Conservation (phyloP, 352 stramenopile species). For the Plasmopara muralis region DNA sequence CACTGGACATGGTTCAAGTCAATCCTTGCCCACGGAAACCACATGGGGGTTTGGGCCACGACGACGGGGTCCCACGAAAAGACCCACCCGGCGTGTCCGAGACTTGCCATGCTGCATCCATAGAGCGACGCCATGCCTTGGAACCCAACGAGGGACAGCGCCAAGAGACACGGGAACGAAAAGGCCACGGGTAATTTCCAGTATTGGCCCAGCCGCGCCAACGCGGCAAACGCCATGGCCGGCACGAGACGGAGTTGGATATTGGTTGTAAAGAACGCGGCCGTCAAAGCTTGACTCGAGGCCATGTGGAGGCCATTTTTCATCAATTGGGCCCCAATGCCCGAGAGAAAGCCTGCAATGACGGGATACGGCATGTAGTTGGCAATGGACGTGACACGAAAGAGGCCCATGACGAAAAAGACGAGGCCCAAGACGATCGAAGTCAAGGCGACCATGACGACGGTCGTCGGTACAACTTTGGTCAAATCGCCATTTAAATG, state of each 20-base stretch:
- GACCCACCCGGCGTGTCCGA: slow-evolving; percentile 38
- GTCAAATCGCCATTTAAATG: slow-evolving; percentile 55
- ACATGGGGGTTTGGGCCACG: slow-evolving; percentile 64
- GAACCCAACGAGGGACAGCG: slow-evolving; percentile 54
- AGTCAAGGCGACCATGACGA: slow-evolving; percentile 67
- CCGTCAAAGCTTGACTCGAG: slow-evolving; percentile 43
- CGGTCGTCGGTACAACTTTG: slow-evolving; percentile 53
- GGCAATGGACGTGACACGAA: slow-evolving; percentile 66
- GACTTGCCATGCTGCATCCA: slow-evolving; percentile 31
- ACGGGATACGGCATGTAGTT: slow-evolving; percentile 85
- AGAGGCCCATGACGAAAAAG: slow-evolving; percentile 63
- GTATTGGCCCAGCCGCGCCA: slow-evolving; percentile 54
- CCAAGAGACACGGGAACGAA: slow-evolving; percentile 62
- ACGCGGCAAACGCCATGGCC: slow-evolving; percentile 45
- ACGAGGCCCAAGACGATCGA: slow-evolving; percentile 55
- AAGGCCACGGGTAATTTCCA: slow-evolving; percentile 58
- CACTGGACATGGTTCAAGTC: slow-evolving; percentile 55
- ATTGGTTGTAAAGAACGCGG: slow-evolving; percentile 47
- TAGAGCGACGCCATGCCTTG: slow-evolving; percentile 33
- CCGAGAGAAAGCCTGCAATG: slow-evolving; percentile 74
- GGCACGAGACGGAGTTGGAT: slow-evolving; percentile 52
- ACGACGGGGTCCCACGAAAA: slow-evolving; percentile 63
- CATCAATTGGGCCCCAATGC: slow-evolving; percentile 69
- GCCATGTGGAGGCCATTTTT: slow-evolving; percentile 80
- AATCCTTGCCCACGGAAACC: slow-evolving; percentile 70